Conservation (phyloP, 2,329 filamentous ascomycete genomes). For the Epicoccum sorghinum region DNA sequence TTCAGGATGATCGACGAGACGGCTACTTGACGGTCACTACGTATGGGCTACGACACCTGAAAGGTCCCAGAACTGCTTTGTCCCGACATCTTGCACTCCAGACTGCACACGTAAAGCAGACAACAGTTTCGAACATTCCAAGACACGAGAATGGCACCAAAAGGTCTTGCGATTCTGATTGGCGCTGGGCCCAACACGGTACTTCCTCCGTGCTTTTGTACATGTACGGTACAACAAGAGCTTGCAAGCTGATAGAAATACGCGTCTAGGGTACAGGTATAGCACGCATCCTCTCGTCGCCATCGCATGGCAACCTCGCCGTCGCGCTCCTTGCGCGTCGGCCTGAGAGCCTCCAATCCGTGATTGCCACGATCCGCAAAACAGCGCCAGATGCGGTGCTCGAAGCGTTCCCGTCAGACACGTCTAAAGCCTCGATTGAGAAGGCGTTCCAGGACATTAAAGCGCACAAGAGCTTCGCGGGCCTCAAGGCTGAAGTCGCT, state of each 20-base stretch:
- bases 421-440: constrained; percentile 54
- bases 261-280: constrained; percentile 58
- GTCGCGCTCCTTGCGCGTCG: constrained; percentile 61
- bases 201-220: neutral
- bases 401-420: constrained; percentile 61
- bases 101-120: neutral
- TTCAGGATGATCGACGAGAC: too few relatives aligned
- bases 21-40: neutral
- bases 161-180: constrained; percentile 42
- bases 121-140: neutral
- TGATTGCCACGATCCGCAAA: constrained; percentile 51
- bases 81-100: neutral
- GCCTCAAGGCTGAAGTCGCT: constrained; percentile 59
- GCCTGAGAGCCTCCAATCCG: constrained; percentile 52
- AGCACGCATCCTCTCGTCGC: constrained; percentile 59
- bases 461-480: constrained; percentile 54
- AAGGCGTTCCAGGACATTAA: constrained; percentile 58
- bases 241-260: neutral
- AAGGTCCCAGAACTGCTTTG: too few relatives aligned
- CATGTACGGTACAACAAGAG: too few relatives aligned
- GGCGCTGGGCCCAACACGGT: constrained; percentile 44
- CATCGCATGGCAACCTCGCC: constrained; percentile 60
- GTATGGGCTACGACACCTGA: too few relatives aligned
- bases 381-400: constrained; percentile 53
- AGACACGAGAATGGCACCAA: constrained; percentile 30